Evolutionary conservation across 2,329 filamentous ascomycete species (phyloP), one percentile per base, ranked within the genome.

Genomic region (Aureobasidium sp.): DNA sequence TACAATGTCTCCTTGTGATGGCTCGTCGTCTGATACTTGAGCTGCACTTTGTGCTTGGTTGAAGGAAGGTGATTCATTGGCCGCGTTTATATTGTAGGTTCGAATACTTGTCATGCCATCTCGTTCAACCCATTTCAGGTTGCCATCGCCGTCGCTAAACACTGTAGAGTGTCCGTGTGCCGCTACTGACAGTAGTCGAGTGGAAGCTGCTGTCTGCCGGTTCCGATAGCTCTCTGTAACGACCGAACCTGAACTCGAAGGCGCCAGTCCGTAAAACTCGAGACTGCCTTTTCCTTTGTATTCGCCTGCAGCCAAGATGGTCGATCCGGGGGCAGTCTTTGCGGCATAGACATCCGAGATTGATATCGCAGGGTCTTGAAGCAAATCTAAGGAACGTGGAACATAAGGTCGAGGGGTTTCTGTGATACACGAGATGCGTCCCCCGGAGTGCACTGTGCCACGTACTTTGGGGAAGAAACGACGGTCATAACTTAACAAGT

Each of bases 221-320:
- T 97, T 97, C 66, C 87, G 87, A 72, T 87, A 84, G 36, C 58
- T 63, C 34, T 59, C 50, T 46, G 37, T 13, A 26, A 60, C 27
- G 9, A 29, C 66, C 64, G 63, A 59, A 64, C 65, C 13, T 67
- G 68, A 59, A 15, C 74, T 75, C 27, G 76, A 78, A 13, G 62
- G 56, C 9, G 68, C 65, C 1, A 90, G 75, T 15, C 86, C 85
- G 72, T 96, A 96, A n/a, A 96, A 77, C 70, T 97, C 93, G 1
- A 97, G 78, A 0, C 89, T 92, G 0, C 93, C 93, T 73, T 94
- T 92, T 36, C 88, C 90, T 68, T 94, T 95, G 77, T 97, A 97
- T 71, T 93, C 90, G 5, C 92, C 93, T 42, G 89, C 90, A 2
- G 91, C 90, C 57, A 96, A 83, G 29, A 97, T 75, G 0, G 88